Conservation (phyloP, 2,329 filamentous ascomycete species). For the Albophoma yamanashiensis region DNA sequence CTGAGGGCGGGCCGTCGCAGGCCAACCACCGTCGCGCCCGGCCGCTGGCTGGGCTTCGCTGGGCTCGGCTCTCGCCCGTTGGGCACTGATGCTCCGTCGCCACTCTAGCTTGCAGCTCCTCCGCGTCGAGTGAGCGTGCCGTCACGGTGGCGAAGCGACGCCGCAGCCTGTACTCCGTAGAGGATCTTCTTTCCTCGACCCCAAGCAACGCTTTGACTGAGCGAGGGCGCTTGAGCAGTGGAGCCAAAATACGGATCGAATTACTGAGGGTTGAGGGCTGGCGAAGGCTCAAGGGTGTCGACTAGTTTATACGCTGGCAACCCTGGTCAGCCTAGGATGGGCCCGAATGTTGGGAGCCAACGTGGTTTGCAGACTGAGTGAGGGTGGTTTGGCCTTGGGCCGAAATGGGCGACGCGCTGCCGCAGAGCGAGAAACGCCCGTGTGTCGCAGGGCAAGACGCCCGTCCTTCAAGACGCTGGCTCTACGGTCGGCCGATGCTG, state of each 20-base stretch:
- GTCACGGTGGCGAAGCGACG: neutral
- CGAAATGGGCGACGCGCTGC: neutral
- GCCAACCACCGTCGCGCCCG: neutral
- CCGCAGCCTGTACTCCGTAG: neutral
- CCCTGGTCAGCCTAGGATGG: neutral
- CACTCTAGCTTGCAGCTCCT: neutral
- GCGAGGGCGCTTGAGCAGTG: neutral
- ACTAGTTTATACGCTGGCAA: neutral
- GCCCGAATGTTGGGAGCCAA: neutral
- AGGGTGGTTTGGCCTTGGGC: neutral
- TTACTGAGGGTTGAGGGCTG: neutral
- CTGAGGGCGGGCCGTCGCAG: neutral
- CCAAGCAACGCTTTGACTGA: neutral
- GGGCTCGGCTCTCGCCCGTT: neutral
- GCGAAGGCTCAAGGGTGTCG: neutral
- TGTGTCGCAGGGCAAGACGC: neutral
- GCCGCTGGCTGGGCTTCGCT: neutral
- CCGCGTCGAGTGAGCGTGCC: neutral
- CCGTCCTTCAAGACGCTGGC: neutral
- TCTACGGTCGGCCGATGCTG: neutral
- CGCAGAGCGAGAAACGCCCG: neutral
- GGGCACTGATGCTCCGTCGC: neutral
- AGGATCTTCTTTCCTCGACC: neutral
- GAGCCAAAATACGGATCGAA: neutral
- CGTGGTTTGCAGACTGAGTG: neutral